phyloP scores from a whole-genome alignment of 345 rosid genomes.

The Populus simonii region DNA sequence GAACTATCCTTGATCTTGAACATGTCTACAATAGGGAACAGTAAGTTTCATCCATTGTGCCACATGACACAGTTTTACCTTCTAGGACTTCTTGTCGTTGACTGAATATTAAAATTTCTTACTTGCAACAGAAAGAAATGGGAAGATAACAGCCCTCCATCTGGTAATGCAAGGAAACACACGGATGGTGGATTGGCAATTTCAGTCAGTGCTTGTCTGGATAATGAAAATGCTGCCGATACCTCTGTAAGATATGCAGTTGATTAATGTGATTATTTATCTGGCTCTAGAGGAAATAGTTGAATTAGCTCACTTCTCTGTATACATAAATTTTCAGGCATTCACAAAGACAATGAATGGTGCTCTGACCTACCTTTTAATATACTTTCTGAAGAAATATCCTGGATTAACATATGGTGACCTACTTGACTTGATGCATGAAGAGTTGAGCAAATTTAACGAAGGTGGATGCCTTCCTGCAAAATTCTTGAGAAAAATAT shows the following conservation, averaged over 20 bases:
- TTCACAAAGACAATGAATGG: slow-evolving; percentile 17
- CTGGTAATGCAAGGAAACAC: slow-evolving; percentile 15
- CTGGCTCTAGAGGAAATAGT: neutral
- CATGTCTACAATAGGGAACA: slow-evolving; percentile 24
- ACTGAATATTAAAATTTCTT: neutral
- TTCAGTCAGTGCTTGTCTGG: slow-evolving; percentile 20
- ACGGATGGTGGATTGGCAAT: slow-evolving; percentile 30
- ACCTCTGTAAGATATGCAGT: slow-evolving; percentile 2
- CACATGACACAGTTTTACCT: no score
- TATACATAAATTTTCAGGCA: neutral
- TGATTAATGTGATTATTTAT: neutral
- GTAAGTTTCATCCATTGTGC: slow-evolving; percentile 24
- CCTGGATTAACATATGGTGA: slow-evolving; percentile 8
- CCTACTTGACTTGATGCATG: slow-evolving; percentile 16
- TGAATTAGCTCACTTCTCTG: no score
- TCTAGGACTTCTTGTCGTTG: no score
- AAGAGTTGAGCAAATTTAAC: neutral
- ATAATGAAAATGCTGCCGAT: slow-evolving; percentile 17
- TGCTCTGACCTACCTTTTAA: slow-evolving; percentile 15
- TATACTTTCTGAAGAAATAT: slow-evolving; percentile 1
- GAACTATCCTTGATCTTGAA: slow-evolving; percentile 59
- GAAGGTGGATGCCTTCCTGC: slow-evolving; percentile 2
- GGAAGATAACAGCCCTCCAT: slow-evolving; percentile 29
- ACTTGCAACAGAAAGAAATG: slow-evolving; percentile 27
- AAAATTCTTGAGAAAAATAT: slow-evolving; percentile 1